Conservation (phyloP, 192 early-diverging fungal genomes). For the Entomortierella lignicola region DNA sequence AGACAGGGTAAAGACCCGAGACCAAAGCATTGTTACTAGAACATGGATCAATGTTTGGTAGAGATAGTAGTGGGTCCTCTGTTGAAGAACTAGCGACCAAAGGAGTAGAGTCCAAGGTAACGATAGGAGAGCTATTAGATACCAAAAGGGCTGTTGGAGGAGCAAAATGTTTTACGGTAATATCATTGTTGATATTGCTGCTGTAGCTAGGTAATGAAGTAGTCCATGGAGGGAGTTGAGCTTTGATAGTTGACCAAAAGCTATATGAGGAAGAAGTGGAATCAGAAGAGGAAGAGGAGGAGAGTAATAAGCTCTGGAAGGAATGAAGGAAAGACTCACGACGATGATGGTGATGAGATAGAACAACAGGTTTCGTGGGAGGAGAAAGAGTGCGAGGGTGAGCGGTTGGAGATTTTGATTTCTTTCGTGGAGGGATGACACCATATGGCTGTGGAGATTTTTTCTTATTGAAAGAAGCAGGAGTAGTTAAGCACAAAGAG, state of each 20-base stretch:
- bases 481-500: slow-evolving; percentile 22
- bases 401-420: not conserved
- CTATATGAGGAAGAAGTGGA: slow-evolving; percentile 3
- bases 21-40: not conserved
- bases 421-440: slow-evolving; percentile 35
- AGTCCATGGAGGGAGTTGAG: slow-evolving; percentile 15
- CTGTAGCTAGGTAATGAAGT: not conserved
- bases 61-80: slow-evolving; percentile 12
- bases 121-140: slow-evolving; percentile 24
- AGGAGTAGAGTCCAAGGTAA: slow-evolving; percentile 27
- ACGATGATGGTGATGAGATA: not conserved
- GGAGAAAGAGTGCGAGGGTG: not conserved
- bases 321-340: not conserved
- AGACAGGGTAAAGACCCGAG: slow-evolving; percentile 21
- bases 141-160: slow-evolving; percentile 23
- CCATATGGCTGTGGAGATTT: slow-evolving; percentile 40
- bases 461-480: not conserved
- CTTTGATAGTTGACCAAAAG: slow-evolving; percentile 32
- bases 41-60: slow-evolving; percentile 3
- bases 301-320: slow-evolving; percentile 1
- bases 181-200: not conserved
- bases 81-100: slow-evolving; percentile 30
- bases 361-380: not conserved
- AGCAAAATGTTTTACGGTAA: slow-evolving; percentile 10
- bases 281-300: no score